A percentile compares a stretch with the other conserved stretches of the same genome.
Conservation (phyloP, 179 eudicot species). For the Spergularia azorica region DNA sequence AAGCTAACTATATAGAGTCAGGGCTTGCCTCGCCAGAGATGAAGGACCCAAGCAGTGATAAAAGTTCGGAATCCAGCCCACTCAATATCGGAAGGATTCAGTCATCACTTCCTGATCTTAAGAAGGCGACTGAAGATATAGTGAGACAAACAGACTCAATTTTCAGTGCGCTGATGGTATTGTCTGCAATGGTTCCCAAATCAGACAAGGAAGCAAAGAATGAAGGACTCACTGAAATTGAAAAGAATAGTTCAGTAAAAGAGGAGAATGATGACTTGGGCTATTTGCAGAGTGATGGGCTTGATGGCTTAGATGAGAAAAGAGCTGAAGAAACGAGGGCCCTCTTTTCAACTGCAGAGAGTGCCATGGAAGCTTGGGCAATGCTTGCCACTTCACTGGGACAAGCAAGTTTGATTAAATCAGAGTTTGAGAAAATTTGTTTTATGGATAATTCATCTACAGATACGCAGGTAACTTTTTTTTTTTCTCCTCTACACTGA, state of each 20-base stretch:
- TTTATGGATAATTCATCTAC: constrained; percentile 85
- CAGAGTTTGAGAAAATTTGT: constrained; percentile 94
- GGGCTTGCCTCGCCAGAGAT: constrained; percentile 81
- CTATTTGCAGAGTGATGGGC: constrained; percentile 29
- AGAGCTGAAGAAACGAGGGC: constrained; percentile 84
- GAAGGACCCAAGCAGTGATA: constrained; percentile 33
- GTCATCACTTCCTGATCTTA: constrained; percentile 73
- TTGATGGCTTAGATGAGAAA: constrained; percentile 53
- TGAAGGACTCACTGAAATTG: constrained; percentile 36
- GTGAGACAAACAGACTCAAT: constrained; percentile 87
- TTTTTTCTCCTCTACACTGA: background rate
- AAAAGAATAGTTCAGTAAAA: constrained; percentile 37
- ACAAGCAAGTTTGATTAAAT: constrained; percentile 84
- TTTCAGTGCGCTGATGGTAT: constrained; percentile 81
- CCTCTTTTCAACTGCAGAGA: constrained; percentile 90
- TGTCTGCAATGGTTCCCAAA: constrained; percentile 73
- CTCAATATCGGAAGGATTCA: constrained; percentile 35
- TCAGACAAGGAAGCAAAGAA: constrained; percentile 46
- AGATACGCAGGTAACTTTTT: constrained; percentile 84
- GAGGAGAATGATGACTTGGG: constrained; percentile 33
- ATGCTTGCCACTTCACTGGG: constrained; percentile 93
- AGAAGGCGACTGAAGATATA: constrained; percentile 81
- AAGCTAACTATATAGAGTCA: constrained; percentile 79
- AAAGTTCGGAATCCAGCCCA: constrained; percentile 31
- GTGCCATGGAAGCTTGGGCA: constrained; percentile 99